phyloP scores from a whole-genome alignment of 768 basidiomycete species.

The Russula foetens region DNA sequence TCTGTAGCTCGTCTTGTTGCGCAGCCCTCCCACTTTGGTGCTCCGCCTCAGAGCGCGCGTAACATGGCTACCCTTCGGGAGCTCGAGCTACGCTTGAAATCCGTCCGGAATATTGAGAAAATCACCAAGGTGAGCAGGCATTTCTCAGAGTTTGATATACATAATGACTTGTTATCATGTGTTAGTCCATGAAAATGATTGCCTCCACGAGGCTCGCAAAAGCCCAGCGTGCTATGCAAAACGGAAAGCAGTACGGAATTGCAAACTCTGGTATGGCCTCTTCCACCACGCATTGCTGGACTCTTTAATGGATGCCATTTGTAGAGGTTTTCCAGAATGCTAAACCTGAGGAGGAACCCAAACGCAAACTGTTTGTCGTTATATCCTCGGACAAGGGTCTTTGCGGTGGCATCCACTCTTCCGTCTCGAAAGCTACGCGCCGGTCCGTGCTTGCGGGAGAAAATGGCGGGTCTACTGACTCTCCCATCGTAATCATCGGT shows the following conservation, averaged over 20 bases:
- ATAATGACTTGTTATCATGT: slow-evolving; percentile 6
- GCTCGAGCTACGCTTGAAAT: slow-evolving; percentile 93
- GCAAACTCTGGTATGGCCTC: slow-evolving; percentile 73
- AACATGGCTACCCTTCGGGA: slow-evolving; percentile 98
- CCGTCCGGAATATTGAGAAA: slow-evolving; percentile 97
- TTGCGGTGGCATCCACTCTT: slow-evolving; percentile 99
- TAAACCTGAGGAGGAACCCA: slow-evolving; percentile 54
- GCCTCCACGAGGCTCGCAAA: slow-evolving; percentile 95
- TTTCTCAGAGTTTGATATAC: neutral
- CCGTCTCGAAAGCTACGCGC: slow-evolving; percentile 85
- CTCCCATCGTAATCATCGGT: slow-evolving; percentile 80
- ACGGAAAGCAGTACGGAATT: slow-evolving; percentile 86
- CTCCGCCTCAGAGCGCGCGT: slow-evolving; percentile 45
- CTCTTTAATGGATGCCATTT: neutral
- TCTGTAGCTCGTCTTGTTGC: slow-evolving; percentile 36
- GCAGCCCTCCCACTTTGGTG: slow-evolving; percentile 34
- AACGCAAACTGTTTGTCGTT: slow-evolving; percentile 86
- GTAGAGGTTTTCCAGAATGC: slow-evolving; percentile 85
- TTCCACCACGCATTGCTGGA: neutral
- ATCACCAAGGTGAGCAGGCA: slow-evolving; percentile 80
- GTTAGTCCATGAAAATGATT: slow-evolving; percentile 97
- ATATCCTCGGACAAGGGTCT: slow-evolving; percentile 98
- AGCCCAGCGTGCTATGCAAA: slow-evolving; percentile 88
- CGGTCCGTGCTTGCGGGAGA: slow-evolving; percentile 50
- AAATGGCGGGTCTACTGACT: slow-evolving; percentile 44